Base-by-base conservation (phyloP, 768 basidiomycete genomes). In the Paxillus involutus region DNA sequence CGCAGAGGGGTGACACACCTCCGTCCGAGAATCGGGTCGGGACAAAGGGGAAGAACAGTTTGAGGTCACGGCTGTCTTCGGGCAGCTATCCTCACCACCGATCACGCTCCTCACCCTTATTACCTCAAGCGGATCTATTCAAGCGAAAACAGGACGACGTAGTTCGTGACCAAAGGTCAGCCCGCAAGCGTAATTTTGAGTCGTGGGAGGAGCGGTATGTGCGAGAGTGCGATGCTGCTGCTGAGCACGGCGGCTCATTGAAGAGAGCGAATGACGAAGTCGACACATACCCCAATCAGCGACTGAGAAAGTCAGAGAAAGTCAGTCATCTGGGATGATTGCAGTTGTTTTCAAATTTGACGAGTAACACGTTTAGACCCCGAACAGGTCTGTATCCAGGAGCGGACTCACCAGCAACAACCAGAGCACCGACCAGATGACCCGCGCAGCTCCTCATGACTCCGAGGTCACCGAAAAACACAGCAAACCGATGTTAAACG, bases 111-210 rank as follows among this genome's bases (percentile, higher is more conserved):
- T 67, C 71, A 35, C 75, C 80, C 9, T 58, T 79, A 49, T 65
- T 70, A 29, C 66, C 80, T 24, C 80, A 81, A 59, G 65, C 71
- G 19, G 79, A 80, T 58, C 60, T 76, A 47, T 81, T 77, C 57
- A 73, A 59, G 46, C 66, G 61, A 52, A 70, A 64, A 52, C 63
- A 62, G 32, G 63, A 59, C 14, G 65, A 62, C 40, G 16, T 19
- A 19, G 44, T 55, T 45, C 67, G 69, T 6, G 68, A 59, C 51
- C 47, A 66, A 16, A 59, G 63, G 58, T 39, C 62, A 44, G 17
- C 41, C 33, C 57, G 60, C 30, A 64, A 66, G 43, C 63, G 61
- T 40, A 55, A 61, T 44, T 61, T 61, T 12, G 68, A 62, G 44
- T 53, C 60, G 26, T 58, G 67, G 64, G 48, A 49, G 8, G 44